phyloP scores from a whole-genome alignment of 805 yeast species.

The Teunomyces aglyptinius region DNA sequence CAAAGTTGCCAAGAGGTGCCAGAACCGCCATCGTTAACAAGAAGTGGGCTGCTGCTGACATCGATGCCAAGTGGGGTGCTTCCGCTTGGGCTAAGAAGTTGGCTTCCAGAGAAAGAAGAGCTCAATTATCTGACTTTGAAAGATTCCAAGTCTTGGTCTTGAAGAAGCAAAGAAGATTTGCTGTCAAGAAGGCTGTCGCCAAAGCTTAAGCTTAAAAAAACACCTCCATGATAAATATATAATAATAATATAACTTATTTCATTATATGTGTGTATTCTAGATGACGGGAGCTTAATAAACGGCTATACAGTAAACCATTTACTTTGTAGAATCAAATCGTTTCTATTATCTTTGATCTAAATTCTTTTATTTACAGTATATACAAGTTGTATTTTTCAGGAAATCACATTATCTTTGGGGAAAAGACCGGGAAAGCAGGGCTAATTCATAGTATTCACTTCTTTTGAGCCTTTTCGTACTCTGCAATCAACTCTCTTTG shows the following conservation, averaged over 20 bases:
- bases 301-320: background rate
- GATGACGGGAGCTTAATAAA: slow-evolving; percentile 7
- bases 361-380: slow-evolving; percentile 2
- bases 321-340: background rate
- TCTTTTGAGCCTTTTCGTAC: slow-evolving; percentile 39
- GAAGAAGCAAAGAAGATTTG: slow-evolving; percentile 95
- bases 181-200: slow-evolving; percentile 94
- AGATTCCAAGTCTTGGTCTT: slow-evolving; percentile 98
- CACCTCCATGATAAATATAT: slow-evolving; percentile 10
- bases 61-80: slow-evolving; percentile 87
- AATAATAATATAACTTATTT: slow-evolving; percentile 12
- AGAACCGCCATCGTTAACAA: slow-evolving; percentile 81
- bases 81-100: slow-evolving; percentile 98
- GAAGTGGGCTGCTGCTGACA: slow-evolving; percentile 90
- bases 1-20: slow-evolving; percentile 91
- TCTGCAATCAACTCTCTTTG: slow-evolving; percentile 90
- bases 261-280: slow-evolving; percentile 26
- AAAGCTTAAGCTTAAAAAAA: slow-evolving; percentile 63
- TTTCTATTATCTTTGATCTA: background rate
- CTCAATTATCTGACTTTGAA: slow-evolving; percentile 93
- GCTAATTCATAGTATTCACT: slow-evolving; percentile 9
- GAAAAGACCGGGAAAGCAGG: background rate
- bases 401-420: background rate
- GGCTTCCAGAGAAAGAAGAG: slow-evolving; percentile 91
- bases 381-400: background rate